Evolutionary conservation across 768 basidiomycete species (phyloP).

Genomic region (Mycena leptocephala): DNA sequence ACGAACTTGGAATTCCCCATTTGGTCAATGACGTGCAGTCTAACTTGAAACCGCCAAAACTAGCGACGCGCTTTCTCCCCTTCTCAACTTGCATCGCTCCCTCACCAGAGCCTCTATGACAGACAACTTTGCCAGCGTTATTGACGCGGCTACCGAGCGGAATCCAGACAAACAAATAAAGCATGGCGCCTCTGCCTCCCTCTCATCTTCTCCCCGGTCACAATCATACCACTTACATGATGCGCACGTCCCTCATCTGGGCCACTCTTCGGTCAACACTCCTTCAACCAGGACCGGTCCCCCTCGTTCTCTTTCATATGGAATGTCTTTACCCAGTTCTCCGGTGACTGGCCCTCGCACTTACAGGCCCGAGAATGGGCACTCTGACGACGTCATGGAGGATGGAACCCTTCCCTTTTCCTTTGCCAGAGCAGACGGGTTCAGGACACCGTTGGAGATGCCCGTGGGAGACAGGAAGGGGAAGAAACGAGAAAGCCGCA

Average conservation of each 20-base stretch:
- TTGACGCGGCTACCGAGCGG: constrained; percentile 22
- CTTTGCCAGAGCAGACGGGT: constrained; percentile 42
- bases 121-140: not conserved
- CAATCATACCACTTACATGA: not conserved
- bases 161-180: not conserved
- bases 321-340: constrained; percentile 68
- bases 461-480: constrained; percentile 68
- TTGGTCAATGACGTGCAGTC: not conserved
- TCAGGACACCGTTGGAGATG: constrained; percentile 36
- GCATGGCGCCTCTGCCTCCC: not conserved
- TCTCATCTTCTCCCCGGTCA: constrained; percentile 8
- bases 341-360: constrained; percentile 47
- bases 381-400: constrained; percentile 23
- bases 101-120: constrained; percentile 13
- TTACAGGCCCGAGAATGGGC: constrained; percentile 45
- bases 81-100: not conserved
- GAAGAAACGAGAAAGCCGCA: constrained; percentile 65
- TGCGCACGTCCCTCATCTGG: constrained; percentile 44
- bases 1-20: no score
- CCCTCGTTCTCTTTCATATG: constrained; percentile 80
- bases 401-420: constrained; percentile 27
- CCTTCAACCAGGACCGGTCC: constrained; percentile 82
- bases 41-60: no score
- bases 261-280: constrained; percentile 55
- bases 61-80: no score